Evolutionary conservation across 2,329 filamentous ascomycete genomes (phyloP), one percentile per base, ranked within the genome.

Genomic region (Metarhizium robertsii): DNA sequence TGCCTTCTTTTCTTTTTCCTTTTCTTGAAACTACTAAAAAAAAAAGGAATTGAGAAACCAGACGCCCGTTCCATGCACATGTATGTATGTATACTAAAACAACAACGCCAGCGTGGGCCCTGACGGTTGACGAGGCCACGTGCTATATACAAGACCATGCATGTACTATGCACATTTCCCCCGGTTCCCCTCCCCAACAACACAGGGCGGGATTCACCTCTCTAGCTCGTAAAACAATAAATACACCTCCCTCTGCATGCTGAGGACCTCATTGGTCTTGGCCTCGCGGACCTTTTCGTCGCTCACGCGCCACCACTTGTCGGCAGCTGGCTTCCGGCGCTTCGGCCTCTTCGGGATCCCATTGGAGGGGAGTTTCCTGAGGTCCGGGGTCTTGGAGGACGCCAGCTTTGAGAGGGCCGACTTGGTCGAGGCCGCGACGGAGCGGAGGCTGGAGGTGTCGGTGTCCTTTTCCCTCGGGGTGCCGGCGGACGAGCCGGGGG

Each of bases 251-350:
- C 86, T 87, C 72, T 96, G 91, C 91, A 96, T 96, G 7, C 85
- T 84, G 56, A 99, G 71, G 6, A 99, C 90, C 62, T 99, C 94
- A 54, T 80, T 83, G 6, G 92, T 97, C 75, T 92, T 96, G 61
- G 90, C 87, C 71, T 97, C 92, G 67, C 92, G 94, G 64, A 97
- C 84, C 71, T 95, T 96, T 61, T 99, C 94, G 68, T 99, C 94
- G 61, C 92, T 96, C 61, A 99, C 95, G 40, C 94, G 84, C 94
- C 94, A 99, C 94, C 94, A 99, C 60, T 71, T 84, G 65, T 95
- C 87, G 48, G 79, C 80, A 13, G 75, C 71, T 25, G 62, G 52
- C 65, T 82, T 84, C 58, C 80, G 83, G 62, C 81, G 84, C 60
- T 75, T 81, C 40, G 78, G 68, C 54, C 74, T 77, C 11, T 63